These are phyloP conservation scores for Solanum appendiculatum DNA, from an alignment of 257 asterid genomes.

Conservation along the genomic window DNA sequence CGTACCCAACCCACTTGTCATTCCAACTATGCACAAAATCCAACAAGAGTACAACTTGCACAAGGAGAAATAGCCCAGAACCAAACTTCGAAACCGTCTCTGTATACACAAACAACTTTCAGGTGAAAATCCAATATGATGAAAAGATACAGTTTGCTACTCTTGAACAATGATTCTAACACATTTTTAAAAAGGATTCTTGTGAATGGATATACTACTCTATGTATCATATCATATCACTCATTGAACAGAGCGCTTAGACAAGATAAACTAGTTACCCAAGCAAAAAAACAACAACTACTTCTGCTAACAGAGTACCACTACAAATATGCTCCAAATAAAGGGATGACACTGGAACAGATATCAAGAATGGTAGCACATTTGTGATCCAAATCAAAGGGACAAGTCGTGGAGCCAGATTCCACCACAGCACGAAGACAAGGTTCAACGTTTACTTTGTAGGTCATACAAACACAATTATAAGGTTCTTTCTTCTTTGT, in stretches of 20 bases:
- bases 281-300: not conserved
- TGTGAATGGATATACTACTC: not conserved
- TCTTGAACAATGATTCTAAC: not conserved
- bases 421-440: not conserved
- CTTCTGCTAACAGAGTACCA: not conserved
- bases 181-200: not conserved
- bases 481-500: not conserved
- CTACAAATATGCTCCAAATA: not conserved
- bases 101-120: constrained; percentile 15
- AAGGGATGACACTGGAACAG: not conserved
- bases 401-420: not conserved
- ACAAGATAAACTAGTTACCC: not conserved
- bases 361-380: not conserved
- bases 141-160: not conserved
- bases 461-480: not conserved
- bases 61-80: constrained; percentile 80
- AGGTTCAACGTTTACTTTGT: not conserved
- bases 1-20: constrained; percentile 89
- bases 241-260: not conserved
- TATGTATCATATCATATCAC: not conserved
- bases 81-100: constrained; percentile 84
- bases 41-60: constrained; percentile 81
- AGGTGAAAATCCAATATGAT: not conserved
- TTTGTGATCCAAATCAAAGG: not conserved
- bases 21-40: constrained; percentile 93